Percentiles rank a stretch among this genome's conserved stretches.
These are phyloP conservation scores for Penicillium atrosanguineum DNA, from an alignment of 495 filamentous ascomycete genomes.

Conservation along the genomic window DNA sequence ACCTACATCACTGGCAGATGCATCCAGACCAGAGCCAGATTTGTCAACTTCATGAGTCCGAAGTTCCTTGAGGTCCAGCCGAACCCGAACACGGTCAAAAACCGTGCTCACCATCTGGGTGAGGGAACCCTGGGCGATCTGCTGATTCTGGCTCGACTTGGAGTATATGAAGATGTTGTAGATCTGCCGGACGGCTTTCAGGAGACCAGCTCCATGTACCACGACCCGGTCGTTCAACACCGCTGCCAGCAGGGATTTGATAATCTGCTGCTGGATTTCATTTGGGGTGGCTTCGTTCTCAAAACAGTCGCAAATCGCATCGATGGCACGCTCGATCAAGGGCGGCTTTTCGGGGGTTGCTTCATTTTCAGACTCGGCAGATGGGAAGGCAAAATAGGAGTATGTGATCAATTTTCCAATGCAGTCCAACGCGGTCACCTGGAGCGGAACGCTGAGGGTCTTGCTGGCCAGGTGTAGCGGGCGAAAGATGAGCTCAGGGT, in stretches of 20 bases:
- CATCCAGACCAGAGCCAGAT: conserved; percentile 18
- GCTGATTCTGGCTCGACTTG: conserved; percentile 86
- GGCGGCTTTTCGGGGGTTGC: conserved; percentile 51
- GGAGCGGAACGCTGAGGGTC: conserved; percentile 74
- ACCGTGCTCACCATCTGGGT: conserved; percentile 99
- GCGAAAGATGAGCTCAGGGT: conserved; percentile 88
- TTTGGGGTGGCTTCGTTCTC: conserved; percentile 88
- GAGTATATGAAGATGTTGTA: conserved; percentile 98
- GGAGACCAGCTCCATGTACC: conserved; percentile 91
- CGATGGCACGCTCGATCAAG: conserved; percentile 95
- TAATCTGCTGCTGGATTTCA: conserved; percentile 94
- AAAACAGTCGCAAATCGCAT: conserved; percentile 99
- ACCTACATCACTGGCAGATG: conserved; percentile 39
- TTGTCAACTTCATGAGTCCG: conserved; percentile 46
- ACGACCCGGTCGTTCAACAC: conserved; percentile 98
- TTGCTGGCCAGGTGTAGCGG: conserved; percentile 87
- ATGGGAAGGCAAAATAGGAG: conserved; percentile 87
- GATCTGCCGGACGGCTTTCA: conserved; percentile 97
- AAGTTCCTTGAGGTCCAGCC: conserved; percentile 83
- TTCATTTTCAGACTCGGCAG: conserved; percentile 49
- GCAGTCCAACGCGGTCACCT: conserved; percentile 90
- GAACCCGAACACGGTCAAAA: conserved; percentile 88
- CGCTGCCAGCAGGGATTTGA: conserved; percentile 92
- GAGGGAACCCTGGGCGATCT: conserved; percentile 91
- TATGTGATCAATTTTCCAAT: conserved; percentile 99